Evolutionary conservation across 768 basidiomycete genomes (phyloP), one percentile per base, ranked within the genome.

Genomic region (Tephrocybe rancida): DNA sequence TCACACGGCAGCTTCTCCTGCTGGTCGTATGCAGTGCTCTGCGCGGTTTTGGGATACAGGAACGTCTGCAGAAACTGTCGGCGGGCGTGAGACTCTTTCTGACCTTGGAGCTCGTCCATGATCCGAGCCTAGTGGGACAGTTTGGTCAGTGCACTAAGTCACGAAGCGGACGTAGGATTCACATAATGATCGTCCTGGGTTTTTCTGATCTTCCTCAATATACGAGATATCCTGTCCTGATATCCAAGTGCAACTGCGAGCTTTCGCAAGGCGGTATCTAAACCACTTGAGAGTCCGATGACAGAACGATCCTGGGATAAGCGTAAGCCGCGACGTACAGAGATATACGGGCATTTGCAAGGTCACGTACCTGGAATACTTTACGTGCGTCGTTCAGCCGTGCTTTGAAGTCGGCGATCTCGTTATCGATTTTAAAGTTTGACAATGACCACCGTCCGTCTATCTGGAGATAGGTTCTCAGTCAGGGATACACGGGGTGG

Each of bases 271-370:
- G 54, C 51, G 25, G 52, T 37, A 34, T 57, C 59, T 11, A 54
- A 27, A 14, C 59, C 59, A 13, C 44, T 35, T 16, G 59, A 53
- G 16, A 55, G 25, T 21, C 50, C 54, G 34, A 57, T 44, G 16
- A 52, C 29, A 11, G 56, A 57, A 29, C 54, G 49, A 44, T 60
- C 53, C 59, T 60, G 32, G n/a, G n/a, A 44, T 37, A n/a, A 24
- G 29, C 14, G 14, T 49, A 11, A 26, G 10, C 9, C 8, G 21
- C 11, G 2, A 34, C 19, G 18, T 41, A 34, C 27, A 30, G 22
- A 41, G 5, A 24, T 41, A 10, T 14, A 10, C n/a, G 13, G 19
- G 22, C 16, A 37, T 16, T 37, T 9, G 16, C 10, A 24, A 19
- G 21, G 18, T 13, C 6, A 32, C 48, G 10, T 44, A 60, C 59